Evolutionary conservation across 2,329 filamentous ascomycete genomes (phyloP).

Genomic region (Fusarium floridanum): DNA sequence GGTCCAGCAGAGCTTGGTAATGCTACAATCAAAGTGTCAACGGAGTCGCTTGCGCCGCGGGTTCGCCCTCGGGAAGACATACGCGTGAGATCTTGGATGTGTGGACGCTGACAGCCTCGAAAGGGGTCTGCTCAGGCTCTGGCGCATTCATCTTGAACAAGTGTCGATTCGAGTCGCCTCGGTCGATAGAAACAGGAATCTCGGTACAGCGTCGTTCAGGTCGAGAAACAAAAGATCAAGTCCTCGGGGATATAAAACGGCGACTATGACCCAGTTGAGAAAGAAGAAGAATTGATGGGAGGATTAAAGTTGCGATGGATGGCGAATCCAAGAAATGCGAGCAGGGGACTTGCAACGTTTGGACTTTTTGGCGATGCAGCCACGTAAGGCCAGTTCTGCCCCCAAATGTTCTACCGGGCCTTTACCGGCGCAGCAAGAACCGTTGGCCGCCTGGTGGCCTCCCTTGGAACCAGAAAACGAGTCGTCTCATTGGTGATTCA

Average conservation of each 20-base stretch:
- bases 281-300: conserved; percentile 19
- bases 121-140: conserved; percentile 91
- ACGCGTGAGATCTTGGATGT: conserved; percentile 82
- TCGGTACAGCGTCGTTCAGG: not conserved
- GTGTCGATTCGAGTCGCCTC: conserved; percentile 19
- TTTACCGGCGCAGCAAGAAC: conserved; percentile 36
- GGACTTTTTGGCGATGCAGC: conserved; percentile 44
- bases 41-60: conserved; percentile 7
- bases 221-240: conserved; percentile 9
- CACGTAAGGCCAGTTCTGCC: conserved; percentile 39
- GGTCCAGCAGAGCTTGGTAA: conserved; percentile 95
- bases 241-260: not conserved
- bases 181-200: conserved; percentile 10
- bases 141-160: conserved; percentile 79
- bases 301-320: conserved; percentile 17
- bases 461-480: conserved; percentile 18
- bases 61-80: conserved; percentile 50
- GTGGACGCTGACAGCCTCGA: conserved; percentile 88
- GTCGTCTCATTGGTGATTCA: conserved; percentile 35
- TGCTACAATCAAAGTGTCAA: conserved; percentile 66
- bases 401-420: conserved; percentile 30
- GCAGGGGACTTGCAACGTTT: conserved; percentile 19
- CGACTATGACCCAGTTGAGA: conserved; percentile 13
- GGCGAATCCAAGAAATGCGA: conserved; percentile 18
- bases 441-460: conserved; percentile 33